phyloP scores from a whole-genome alignment of 768 basidiomycete genomes.

The Boletus edulis region DNA sequence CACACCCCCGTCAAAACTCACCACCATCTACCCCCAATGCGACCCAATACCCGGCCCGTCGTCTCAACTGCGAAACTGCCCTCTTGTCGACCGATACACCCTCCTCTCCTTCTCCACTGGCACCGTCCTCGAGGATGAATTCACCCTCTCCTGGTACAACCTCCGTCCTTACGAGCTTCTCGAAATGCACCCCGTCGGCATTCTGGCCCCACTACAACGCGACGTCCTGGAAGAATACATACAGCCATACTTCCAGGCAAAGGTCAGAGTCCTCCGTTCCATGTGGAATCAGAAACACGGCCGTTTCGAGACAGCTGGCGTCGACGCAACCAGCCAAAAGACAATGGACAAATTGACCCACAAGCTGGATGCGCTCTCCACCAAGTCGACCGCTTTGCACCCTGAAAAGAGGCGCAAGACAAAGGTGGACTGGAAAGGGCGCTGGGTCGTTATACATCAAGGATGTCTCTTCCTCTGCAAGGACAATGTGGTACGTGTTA shows the following conservation, averaged over 20 bases:
- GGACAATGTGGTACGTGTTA: conserved; percentile 42
- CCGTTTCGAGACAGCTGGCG: conserved; percentile 25
- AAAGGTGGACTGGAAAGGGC: conserved; percentile 58
- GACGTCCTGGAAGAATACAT: conserved; percentile 42
- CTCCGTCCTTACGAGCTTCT: conserved; percentile 63
- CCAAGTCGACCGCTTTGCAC: conserved; percentile 4
- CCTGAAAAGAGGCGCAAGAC: conserved; percentile 29
- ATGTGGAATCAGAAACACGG: conserved; percentile 32
- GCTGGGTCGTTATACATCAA: conserved; percentile 61
- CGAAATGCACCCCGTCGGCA: conserved; percentile 55
- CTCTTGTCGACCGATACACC: conserved; percentile 40
- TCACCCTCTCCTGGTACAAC: conserved; percentile 53
- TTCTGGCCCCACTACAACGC: conserved; percentile 44
- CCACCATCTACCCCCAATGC: conserved; percentile 7
- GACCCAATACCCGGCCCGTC: conserved; percentile 8
- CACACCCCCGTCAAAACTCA: not conserved
- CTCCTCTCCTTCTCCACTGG: conserved; percentile 69
- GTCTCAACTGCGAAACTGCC: conserved; percentile 9
- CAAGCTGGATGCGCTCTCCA: conserved; percentile 6
- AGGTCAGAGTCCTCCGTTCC: conserved; percentile 49
- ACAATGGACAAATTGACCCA: conserved; percentile 14
- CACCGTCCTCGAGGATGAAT: conserved; percentile 67
- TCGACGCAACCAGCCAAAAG: conserved; percentile 5
- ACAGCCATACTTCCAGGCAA: conserved; percentile 59
- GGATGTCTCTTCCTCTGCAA: conserved; percentile 55